These are phyloP conservation scores for Sugiyamaella qingdaonensis DNA, from an alignment of 805 yeast species.

Conservation along the genomic window DNA sequence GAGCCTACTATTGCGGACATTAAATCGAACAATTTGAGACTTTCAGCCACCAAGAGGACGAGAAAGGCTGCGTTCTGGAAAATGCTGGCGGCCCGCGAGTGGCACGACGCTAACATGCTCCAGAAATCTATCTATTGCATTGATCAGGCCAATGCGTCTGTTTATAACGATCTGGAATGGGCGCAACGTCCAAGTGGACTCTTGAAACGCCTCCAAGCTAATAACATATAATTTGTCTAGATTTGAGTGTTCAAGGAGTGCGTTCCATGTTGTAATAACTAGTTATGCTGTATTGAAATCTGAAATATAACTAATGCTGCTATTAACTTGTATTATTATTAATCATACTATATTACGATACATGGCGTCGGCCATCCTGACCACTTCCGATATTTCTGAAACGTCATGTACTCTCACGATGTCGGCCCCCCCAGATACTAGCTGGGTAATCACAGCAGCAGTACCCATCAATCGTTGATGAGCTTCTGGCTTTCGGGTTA, in stretches of 20 bases:
- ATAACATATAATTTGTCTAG: background rate
- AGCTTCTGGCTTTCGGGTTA: slow-evolving; percentile 57
- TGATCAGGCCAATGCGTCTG: slow-evolving; percentile 19
- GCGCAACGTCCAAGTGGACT: slow-evolving; percentile 14
- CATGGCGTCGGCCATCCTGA: slow-evolving; percentile 68
- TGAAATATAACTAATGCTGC: too few species aligned
- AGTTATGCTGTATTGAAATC: background rate
- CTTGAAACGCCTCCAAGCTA: slow-evolving; percentile 16
- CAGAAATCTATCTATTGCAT: slow-evolving; percentile 12
- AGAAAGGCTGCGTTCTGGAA: slow-evolving; percentile 79
- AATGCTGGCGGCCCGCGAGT: slow-evolving; percentile 66
- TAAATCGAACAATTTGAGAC: slow-evolving; percentile 28
- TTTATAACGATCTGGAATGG: slow-evolving; percentile 25
- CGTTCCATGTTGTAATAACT: background rate
- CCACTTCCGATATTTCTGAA: slow-evolving; percentile 49
- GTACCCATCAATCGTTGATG: slow-evolving; percentile 70
- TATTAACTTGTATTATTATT: too few species aligned
- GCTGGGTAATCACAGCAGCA: slow-evolving; percentile 65
- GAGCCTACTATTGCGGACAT: background rate
- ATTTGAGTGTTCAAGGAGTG: background rate
- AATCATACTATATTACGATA: slow-evolving; percentile 41
- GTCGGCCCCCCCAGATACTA: slow-evolving; percentile 69
- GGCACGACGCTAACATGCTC: slow-evolving; percentile 41
- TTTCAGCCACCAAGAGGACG: slow-evolving; percentile 50
- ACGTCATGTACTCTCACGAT: slow-evolving; percentile 89